Evolutionary conservation across 208 protist genomes (phyloP), one percentile per base, ranked within the genome.

Genomic region (Polymyxa betae): DNA sequence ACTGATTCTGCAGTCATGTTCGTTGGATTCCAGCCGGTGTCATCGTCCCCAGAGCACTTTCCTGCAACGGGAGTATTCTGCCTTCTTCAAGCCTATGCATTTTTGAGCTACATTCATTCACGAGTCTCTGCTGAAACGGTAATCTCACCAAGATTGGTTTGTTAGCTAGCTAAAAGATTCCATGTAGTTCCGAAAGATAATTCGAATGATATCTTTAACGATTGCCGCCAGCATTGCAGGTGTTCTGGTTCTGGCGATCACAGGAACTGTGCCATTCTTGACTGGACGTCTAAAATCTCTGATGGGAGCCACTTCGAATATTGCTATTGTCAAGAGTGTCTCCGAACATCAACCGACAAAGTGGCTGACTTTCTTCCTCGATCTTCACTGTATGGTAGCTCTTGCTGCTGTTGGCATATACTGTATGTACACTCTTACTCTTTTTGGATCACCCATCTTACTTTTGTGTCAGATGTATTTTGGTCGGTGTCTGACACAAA

Each of bases 331-430:
- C 89, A 97, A 96, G 1, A 98, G 96, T 0, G 97, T 98, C 10
- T 96, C 95, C 38, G 97, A 98, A 91, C 97, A 98, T 92, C 97
- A 98, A 93, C 96, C 97, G 35, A 98, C 96, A 10, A 94, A 95
- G 0, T 98, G 97, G 97, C 82, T 94, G 0, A 96, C 94, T 0
- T 98, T 97, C 92, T 98, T 97, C 92, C 96, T 98, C 72, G 97
- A 98, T 90, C 82, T 98, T 0, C 94, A 97, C 78, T 92, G 97
- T 46, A 89, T 98, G 5, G 92, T 94, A 0, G 92, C 97, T 72
- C 78, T 98, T 16, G 94, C 97, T 89, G 96, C 97, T 45, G 93
- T 95, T 45, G 97, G 96, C 72, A 66, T 98, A 20, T 98, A 96
- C 89, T 95, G 95, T 52, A 96, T 94, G 91, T 97, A 98, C 90